A percentile compares a stretch with the other conserved stretches of the same genome.
Evolutionary conservation across 1,284 basidiomycete species (phyloP).

Genomic region (Cutaneotrichosporon sp.): DNA sequence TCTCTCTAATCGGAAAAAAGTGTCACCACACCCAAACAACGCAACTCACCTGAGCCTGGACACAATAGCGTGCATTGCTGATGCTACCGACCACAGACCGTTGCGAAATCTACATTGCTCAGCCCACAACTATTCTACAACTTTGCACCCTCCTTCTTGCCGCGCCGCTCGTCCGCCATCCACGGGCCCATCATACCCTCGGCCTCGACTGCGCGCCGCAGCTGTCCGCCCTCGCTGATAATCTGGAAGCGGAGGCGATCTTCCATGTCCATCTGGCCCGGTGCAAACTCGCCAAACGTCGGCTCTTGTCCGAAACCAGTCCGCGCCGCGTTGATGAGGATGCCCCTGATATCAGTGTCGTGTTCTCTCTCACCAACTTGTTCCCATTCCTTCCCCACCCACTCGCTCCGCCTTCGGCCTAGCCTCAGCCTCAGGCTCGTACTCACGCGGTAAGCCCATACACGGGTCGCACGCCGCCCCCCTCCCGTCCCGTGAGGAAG

Average conservation of each 20-base stretch:
- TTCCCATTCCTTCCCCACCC: background rate
- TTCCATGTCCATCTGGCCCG: constrained; percentile 58
- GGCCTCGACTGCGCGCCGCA: constrained; percentile 59
- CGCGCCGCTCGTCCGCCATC: constrained; percentile 21
- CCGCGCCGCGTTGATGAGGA: constrained; percentile 67
- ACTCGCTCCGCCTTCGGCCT: background rate
- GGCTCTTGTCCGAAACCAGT: constrained; percentile 64
- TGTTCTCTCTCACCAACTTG: no score
- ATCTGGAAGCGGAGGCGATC: constrained; percentile 63
- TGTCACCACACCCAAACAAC: no score
- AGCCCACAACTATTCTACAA: constrained; percentile 4
- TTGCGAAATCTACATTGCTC: no score
- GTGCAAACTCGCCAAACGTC: constrained; percentile 64
- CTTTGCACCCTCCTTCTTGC: constrained; percentile 2
- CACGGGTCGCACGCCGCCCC: constrained; percentile 74
- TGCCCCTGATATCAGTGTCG: constrained; percentile 56
- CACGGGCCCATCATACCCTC: constrained; percentile 54
- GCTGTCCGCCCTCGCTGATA: constrained; percentile 56
- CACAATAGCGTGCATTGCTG: no score
- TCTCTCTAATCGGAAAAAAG: no score
- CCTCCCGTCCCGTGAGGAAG: constrained; percentile 77
- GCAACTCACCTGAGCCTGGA: no score
- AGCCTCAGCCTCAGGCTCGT: no score
- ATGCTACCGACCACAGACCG: background rate
- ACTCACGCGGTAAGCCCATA: constrained; percentile 74